Percentiles rank a stretch among this genome's conserved stretches.
Conservation (phyloP, 495 filamentous ascomycete species). For the Penicillium bialowiezense region DNA sequence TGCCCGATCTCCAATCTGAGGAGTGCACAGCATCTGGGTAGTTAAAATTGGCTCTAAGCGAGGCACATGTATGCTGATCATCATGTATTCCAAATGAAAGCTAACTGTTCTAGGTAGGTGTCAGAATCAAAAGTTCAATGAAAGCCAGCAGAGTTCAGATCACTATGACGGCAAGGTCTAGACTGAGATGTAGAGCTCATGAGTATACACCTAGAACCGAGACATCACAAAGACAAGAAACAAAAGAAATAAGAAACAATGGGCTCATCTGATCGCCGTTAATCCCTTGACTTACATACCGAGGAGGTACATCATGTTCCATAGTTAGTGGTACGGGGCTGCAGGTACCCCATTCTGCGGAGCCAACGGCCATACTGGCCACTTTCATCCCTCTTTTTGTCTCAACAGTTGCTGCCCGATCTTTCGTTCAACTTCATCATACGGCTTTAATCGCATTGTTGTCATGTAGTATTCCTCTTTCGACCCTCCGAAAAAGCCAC, state of each 20-base stretch:
- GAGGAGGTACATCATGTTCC: slow-evolving; percentile 22
- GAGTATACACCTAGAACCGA: neutral
- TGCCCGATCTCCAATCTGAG: too few species aligned
- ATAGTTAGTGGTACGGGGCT: slow-evolving; percentile 17
- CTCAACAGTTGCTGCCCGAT: slow-evolving; percentile 26
- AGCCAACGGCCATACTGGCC: slow-evolving; percentile 14
- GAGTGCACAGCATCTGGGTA: too few species aligned
- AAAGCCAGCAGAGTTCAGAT: too few species aligned
- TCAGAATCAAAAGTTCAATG: neutral
- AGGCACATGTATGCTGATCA: slow-evolving; percentile 15
- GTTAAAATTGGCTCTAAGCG: too few species aligned
- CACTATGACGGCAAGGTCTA: too few species aligned
- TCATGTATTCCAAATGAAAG: slow-evolving; percentile 1
- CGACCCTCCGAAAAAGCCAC: neutral
- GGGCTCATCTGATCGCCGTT: slow-evolving; percentile 20
- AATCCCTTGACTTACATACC: slow-evolving; percentile 29
- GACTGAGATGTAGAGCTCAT: neutral
- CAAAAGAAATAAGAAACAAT: slow-evolving; percentile 5
- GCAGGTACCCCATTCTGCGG: slow-evolving; percentile 21
- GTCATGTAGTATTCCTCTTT: slow-evolving; percentile 20
- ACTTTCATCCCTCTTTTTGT: slow-evolving; percentile 30
- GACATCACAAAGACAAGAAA: neutral
- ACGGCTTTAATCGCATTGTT: neutral
- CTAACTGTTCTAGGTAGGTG: neutral
- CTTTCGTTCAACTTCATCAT: neutral